Base-by-base conservation (phyloP, 306 rosid species). In the Ochetophila trinervis region DNA sequence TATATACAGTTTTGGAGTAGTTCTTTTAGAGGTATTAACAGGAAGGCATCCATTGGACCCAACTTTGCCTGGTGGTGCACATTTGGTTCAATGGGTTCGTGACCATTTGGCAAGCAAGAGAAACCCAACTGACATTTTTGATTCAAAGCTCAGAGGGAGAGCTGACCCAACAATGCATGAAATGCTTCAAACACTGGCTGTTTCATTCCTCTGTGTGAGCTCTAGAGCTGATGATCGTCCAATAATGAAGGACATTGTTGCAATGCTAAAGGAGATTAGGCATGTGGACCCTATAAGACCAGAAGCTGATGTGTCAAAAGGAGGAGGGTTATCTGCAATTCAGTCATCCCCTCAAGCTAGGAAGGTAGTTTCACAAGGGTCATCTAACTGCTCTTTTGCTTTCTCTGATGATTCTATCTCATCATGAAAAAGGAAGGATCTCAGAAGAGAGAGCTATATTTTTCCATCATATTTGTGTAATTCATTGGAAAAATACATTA, bases 21-120 rank as follows among this genome's bases (percentile, higher is more conserved):
- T 88, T 70, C 74, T 91, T 24, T 72, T 91, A 52, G 97, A 91
- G 81, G 83, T 86, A 36, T 77, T 91, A 57, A 88, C 97, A 48
- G 97, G 97, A 62, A 84, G 88, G 78, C 97, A 86, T 74, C 97
- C 97, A 17, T 62, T 91, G 58, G 97, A 91, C 63, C 95, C 97
- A 57, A 88, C 91, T 44, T 78, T 91, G n/a, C 87, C 96, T 0
- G 83, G 78, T 17, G 90, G 85, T 23, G 78, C 74, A 21, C 72
- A 79, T 74, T 71, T 91, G 82, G 97, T 83, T 71, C 95, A 85
- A 56, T 88, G 96, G 97, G 89, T 86, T 61, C 78, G 77, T 44
- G 91, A 86, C 54, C 91, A 88, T 65, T 75, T 88, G 9, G 88
- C 86, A 0, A 51, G 64, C 69, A 83, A 78, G 53, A 61, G 70